Base-by-base conservation (phyloP, 202 grass and related monocot species). In the Zoysia matrella region DNA sequence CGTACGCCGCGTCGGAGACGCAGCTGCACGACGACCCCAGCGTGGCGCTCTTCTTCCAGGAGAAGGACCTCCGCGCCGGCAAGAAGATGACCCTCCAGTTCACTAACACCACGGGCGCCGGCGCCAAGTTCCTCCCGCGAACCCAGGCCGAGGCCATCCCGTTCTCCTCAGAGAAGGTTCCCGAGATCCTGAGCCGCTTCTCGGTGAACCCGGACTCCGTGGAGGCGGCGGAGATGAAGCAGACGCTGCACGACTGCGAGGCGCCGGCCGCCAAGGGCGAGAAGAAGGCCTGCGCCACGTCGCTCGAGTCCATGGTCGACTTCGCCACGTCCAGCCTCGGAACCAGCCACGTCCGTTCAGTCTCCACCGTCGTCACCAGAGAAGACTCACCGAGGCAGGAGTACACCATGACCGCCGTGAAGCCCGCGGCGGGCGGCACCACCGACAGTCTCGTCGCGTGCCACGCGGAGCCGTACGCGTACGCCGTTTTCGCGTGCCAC, bases 401-500 rank as follows among this genome's bases (percentile, higher is more conserved):
- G 85, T 99, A 94, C 87, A 87, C 96, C 47, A 66, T 99, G 52
- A 75, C 77, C 3, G 70, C 50, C 40, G 87, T 88, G 42, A 90
- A 71, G 52, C 85, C 85, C 65, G 69, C 65, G 14, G 47, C 47
- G 15, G 54, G n/a, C 44, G 2, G 54, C 63, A 45, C n/a, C 44
- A 55, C n/a, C 44, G 67, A 40, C 46, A 62, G 75, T 63, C 87
- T 95, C 0, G 89, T 94, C 30, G 91, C 89, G 18, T 99, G 96
- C 91, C 96, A 99, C 84, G 77, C 87, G 53, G 91, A 95, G 85
- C 62, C 85, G 40, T 96, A 99, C 78, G 67, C 90, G 45, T 95
- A 99, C 84, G 87, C 89, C 8, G 89, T 99, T 83, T 99, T 96
- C 84, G 83, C 87, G 83, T 99, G 96, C 83, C 96, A 99, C 89